These are phyloP conservation scores for Apostasia ramifera DNA, from an alignment of 106 monocot genomes.

Conservation along the genomic window DNA sequence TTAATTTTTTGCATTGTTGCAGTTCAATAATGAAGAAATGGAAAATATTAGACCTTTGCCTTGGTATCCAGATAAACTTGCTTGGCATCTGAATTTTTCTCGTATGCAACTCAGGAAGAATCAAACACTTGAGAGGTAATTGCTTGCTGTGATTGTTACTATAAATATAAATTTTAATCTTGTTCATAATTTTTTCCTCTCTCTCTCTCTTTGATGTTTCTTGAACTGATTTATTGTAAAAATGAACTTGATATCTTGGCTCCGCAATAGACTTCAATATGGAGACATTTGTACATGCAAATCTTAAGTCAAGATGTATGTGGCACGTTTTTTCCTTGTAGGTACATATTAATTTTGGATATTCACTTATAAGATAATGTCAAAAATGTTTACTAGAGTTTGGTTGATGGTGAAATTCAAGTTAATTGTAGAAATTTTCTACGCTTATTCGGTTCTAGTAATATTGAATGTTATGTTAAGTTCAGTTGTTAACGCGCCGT, in stretches of 20 bases:
- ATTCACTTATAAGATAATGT: too few species aligned
- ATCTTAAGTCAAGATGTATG: too few species aligned
- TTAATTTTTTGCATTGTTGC: conserved; percentile 6
- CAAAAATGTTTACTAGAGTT: too few species aligned
- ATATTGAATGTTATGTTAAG: too few species aligned
- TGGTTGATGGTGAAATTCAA: too few species aligned
- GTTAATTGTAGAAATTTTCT: too few species aligned
- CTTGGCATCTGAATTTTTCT: conserved; percentile 97
- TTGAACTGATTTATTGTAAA: conserved; percentile 1
- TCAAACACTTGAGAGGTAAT: conserved; percentile 93
- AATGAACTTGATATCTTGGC: neutral
- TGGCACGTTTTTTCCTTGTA: too few species aligned
- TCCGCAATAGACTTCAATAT: neutral
- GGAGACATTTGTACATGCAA: too few species aligned
- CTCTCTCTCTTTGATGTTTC: neutral
- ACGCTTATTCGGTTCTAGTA: too few species aligned
- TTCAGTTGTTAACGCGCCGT: too few species aligned
- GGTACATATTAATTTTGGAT: too few species aligned
- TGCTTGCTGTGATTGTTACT: neutral
- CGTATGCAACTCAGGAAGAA: conserved; percentile 96
- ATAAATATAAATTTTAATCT: neutral
- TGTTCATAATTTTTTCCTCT: neutral
- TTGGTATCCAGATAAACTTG: conserved; percentile 97
- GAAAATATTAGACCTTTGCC: conserved; percentile 90
- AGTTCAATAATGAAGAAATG: conserved; percentile 61